Base-by-base conservation (phyloP, 1,284 basidiomycete genomes). In the Anthracocystis walkeri region DNA sequence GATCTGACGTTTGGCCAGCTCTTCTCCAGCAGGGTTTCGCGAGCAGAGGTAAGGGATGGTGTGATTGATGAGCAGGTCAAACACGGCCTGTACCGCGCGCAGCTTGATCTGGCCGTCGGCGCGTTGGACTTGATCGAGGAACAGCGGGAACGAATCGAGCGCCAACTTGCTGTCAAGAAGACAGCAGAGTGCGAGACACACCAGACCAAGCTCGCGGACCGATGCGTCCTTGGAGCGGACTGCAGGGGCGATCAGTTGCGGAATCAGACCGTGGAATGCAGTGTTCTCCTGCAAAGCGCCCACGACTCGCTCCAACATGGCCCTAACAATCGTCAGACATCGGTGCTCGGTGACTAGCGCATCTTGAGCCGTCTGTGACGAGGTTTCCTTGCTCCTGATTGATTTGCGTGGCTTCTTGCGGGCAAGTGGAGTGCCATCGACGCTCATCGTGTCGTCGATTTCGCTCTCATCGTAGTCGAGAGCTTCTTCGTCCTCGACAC, bases 101-200 rank as follows among this genome's bases (percentile, higher is more conserved):
- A 91, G 87, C 85, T 92, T 92, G 68, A 97, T 89, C 25, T 90
- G 89, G 62, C 91, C 91, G 0, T 92, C 91, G 0, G 92, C 90
- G 21, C 89, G 88, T 78, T 92, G 90, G 0, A 94, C 89, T 86
- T 97, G 95, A 53, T 91, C 90, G 7, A 97, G 87, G 87, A 98
- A 96, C 0, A 98, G 89, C 59, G 93, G 92, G 87, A 98, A 95
- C 1, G 94, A 95, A 75, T 91, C 91, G 54, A 93, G 85, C 0
- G 96, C 96, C 90, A 96, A 94, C 81, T 92, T 91, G 90, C 86
- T 86, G 75, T 96, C 93, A 73, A 98, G 94, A 71, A 98, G 90
- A 83, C 93, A 95, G 84, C 94, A 95, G 8, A 99, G 86, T 0
- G 93, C 95, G 0, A 99, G 88, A 74, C 91, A 91, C 46, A 93